Evolutionary conservation across 805 yeast genomes (phyloP).

Genomic region (Yarrowia yakushimensis): DNA sequence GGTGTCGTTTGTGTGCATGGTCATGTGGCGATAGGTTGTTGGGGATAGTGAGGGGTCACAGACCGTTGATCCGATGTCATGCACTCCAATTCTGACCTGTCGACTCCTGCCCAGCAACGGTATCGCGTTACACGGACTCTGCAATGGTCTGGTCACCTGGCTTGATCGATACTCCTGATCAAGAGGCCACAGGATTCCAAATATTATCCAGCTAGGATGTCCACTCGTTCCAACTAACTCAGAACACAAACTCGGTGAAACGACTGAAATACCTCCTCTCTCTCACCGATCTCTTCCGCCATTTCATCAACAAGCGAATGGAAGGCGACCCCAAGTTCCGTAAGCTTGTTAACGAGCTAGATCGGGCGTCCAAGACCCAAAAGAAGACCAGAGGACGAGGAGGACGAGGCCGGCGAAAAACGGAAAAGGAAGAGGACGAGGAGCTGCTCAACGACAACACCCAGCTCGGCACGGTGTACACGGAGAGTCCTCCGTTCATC

Average conservation of each 20-base stretch:
- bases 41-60: too few species aligned
- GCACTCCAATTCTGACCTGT: too few species aligned
- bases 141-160: too few species aligned
- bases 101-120: too few species aligned
- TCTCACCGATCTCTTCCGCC: constrained; percentile 80
- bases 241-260: constrained; percentile 34
- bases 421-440: constrained; percentile 95
- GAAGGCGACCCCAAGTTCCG: constrained; percentile 67
- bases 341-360: constrained; percentile 37
- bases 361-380: constrained; percentile 23
- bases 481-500: constrained; percentile 79
- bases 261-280: constrained; percentile 79
- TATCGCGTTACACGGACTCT: too few species aligned
- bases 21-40: too few species aligned
- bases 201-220: too few species aligned
- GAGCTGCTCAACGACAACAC: constrained; percentile 83
- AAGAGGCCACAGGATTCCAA: too few species aligned
- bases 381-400: constrained; percentile 29
- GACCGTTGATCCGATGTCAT: too few species aligned
- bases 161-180: too few species aligned
- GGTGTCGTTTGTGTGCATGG: not conserved
- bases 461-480: constrained; percentile 65
- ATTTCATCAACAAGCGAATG: constrained; percentile 78
- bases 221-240: not conserved
- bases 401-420: constrained; percentile 64